Conservation (phyloP, 371 early-diverging fungal genomes). For the Mortierella sp. region DNA sequence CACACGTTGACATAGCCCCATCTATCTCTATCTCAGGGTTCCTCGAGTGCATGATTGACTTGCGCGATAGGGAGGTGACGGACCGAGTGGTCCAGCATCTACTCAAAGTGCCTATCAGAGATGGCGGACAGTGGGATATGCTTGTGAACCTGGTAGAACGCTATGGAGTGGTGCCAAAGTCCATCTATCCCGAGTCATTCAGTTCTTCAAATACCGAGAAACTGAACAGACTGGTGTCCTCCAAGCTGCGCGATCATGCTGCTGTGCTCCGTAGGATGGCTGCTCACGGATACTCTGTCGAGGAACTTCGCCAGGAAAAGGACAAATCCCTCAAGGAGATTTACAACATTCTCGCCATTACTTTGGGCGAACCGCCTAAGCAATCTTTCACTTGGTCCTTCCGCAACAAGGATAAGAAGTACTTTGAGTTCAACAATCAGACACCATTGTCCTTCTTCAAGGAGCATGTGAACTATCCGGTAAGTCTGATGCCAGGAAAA, state of each 20-base stretch:
- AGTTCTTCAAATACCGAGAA: constrained; percentile 70
- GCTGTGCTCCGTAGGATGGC: constrained; percentile 64
- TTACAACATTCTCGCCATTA: constrained; percentile 77
- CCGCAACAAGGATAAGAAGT: constrained; percentile 77
- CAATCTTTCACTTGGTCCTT: constrained; percentile 75
- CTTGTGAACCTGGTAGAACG: constrained; percentile 79
- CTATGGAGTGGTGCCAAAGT: constrained; percentile 83
- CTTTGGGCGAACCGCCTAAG: constrained; percentile 81
- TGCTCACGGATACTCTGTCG: constrained; percentile 56
- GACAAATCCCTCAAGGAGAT: constrained; percentile 74
- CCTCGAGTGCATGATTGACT: constrained; percentile 79
- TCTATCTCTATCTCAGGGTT: constrained; percentile 56
- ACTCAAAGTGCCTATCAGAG: constrained; percentile 71
- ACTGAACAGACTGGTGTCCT: constrained; percentile 70
- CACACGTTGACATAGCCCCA: too few species aligned
- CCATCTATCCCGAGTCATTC: constrained; percentile 76
- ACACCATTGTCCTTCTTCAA: constrained; percentile 76
- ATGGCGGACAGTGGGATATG: constrained; percentile 88
- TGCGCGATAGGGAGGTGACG: constrained; percentile 70
- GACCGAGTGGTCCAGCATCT: constrained; percentile 81
- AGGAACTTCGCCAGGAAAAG: constrained; percentile 59
- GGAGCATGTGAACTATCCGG: constrained; percentile 71
- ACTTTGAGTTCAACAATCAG: constrained; percentile 59
- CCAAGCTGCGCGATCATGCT: constrained; percentile 80
- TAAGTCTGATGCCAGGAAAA: constrained; percentile 41